phyloP scores from a whole-genome alignment of 2,329 filamentous ascomycete genomes.

The Amesomyces nigricolor region DNA sequence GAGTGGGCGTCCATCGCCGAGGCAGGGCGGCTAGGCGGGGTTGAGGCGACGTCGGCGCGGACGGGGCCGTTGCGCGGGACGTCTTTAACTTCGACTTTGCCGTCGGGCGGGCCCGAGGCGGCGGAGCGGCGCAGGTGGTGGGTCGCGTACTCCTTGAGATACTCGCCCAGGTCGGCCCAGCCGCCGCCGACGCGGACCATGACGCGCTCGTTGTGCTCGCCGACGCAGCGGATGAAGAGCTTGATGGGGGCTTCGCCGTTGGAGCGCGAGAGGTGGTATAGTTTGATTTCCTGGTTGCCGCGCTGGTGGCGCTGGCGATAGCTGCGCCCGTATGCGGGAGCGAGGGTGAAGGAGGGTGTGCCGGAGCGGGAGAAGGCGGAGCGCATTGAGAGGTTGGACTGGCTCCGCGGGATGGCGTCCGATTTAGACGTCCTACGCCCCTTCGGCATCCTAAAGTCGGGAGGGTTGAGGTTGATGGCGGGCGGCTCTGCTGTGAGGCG shows the following conservation, averaged over 20 bases:
- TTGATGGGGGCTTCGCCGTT: conserved; percentile 87
- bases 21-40: conserved; percentile 33
- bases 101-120: conserved; percentile 39
- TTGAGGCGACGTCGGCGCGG: conserved; percentile 25
- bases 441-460: conserved; percentile 47
- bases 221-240: conserved; percentile 87
- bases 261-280: conserved; percentile 84
- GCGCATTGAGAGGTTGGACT: conserved; percentile 42
- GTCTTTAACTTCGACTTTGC: conserved; percentile 52
- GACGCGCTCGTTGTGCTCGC: conserved; percentile 82
- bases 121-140: conserved; percentile 75
- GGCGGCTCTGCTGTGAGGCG: conserved; percentile 57
- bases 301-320: conserved; percentile 43
- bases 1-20: conserved; percentile 35
- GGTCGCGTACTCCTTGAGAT: conserved; percentile 84
- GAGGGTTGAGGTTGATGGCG: conserved; percentile 48
- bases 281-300: conserved; percentile 69
- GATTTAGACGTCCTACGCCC: conserved; percentile 33
- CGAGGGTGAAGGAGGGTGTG: conserved; percentile 64
- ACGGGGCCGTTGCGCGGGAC: conserved; percentile 29
- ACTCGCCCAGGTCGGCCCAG: conserved; percentile 96
- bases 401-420: conserved; percentile 42
- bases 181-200: conserved; percentile 98
- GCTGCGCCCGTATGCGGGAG: conserved; percentile 51
- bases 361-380: conserved; percentile 46